Percentiles rank a stretch among this genome's conserved stretches.
phyloP scores from a whole-genome alignment of 257 asterid species.

The Haberlea rhodopensis region DNA sequence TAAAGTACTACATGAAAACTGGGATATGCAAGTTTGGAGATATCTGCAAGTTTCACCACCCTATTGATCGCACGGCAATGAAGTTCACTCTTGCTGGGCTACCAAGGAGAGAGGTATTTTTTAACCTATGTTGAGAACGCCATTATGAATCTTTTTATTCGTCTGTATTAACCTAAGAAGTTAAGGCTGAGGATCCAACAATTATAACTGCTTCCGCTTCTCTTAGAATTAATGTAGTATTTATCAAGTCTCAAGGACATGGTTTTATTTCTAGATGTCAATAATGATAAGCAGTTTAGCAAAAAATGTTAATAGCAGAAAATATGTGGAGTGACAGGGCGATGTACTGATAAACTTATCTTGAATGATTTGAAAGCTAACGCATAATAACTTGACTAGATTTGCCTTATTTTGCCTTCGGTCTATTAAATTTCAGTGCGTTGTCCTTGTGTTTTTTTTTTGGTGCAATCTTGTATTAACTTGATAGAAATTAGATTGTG shows the following conservation, averaged over 20 bases:
- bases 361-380: too few species aligned
- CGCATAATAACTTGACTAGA: too few species aligned
- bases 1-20: conserved; percentile 93
- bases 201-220: background rate
- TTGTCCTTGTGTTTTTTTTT: too few species aligned
- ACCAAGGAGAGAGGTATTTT: conserved; percentile 89
- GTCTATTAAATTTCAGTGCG: too few species aligned
- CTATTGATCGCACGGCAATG: conserved; percentile 69
- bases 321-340: too few species aligned
- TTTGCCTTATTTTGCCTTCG: too few species aligned
- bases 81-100: conserved; percentile 87
- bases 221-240: background rate
- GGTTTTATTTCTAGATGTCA: conserved; percentile 6
- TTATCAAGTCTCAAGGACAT: background rate
- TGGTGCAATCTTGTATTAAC: too few species aligned
- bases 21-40: conserved; percentile 84
- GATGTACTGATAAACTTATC: too few species aligned
- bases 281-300: too few species aligned
- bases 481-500: too few species aligned
- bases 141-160: background rate
- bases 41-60: conserved; percentile 90
- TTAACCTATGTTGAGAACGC: conserved; percentile 20
- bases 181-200: background rate
- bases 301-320: too few species aligned
- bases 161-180: background rate